A percentile compares a stretch with the other conserved stretches of the same genome.
phyloP scores from a whole-genome alignment of 768 basidiomycete species.

The Podaxis sp. region DNA sequence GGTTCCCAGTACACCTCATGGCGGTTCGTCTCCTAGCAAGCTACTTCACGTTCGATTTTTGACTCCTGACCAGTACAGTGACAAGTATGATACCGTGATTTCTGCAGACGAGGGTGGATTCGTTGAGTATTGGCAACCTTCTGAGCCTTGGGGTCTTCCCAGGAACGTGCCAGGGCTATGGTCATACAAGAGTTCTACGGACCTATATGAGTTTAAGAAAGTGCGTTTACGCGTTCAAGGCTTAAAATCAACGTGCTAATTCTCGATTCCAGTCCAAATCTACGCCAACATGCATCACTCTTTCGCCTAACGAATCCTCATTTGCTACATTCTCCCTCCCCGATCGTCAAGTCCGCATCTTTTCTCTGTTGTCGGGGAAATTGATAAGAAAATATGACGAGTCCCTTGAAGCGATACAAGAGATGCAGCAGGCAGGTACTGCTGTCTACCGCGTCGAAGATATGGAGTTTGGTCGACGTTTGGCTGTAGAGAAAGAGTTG shows the following conservation, averaged over 20 bases:
- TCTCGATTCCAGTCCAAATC: conserved; percentile 71
- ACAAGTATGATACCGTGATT: conserved; percentile 85
- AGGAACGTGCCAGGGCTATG: conserved; percentile 77
- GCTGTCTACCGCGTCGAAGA: conserved; percentile 90
- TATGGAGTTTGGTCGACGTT: conserved; percentile 98
- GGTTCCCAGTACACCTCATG: conserved; percentile 89
- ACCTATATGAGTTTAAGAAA: conserved; percentile 98
- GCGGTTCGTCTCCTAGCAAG: conserved; percentile 49
- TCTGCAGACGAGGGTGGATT: conserved; percentile 95
- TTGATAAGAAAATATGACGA: conserved; percentile 94
- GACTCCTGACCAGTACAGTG: conserved; percentile 66
- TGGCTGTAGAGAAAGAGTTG: conserved; percentile 89
- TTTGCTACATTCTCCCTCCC: conserved; percentile 94
- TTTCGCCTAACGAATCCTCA: conserved; percentile 85
- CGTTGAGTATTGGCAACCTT: conserved; percentile 93
- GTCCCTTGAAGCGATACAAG: conserved; percentile 86
- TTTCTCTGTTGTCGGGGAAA: conserved; percentile 88
- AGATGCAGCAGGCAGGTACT: conserved; percentile 99
- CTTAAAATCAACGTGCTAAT: not conserved
- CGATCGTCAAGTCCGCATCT: conserved; percentile 91
- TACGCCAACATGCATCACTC: conserved; percentile 85
- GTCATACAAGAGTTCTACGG: conserved; percentile 89
- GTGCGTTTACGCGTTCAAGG: conserved; percentile 34
- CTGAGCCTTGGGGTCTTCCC: conserved; percentile 84
- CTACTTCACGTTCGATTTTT: not conserved